Base-by-base conservation (phyloP, 1,284 basidiomycete species). In the Ceratobasidium sp. region DNA sequence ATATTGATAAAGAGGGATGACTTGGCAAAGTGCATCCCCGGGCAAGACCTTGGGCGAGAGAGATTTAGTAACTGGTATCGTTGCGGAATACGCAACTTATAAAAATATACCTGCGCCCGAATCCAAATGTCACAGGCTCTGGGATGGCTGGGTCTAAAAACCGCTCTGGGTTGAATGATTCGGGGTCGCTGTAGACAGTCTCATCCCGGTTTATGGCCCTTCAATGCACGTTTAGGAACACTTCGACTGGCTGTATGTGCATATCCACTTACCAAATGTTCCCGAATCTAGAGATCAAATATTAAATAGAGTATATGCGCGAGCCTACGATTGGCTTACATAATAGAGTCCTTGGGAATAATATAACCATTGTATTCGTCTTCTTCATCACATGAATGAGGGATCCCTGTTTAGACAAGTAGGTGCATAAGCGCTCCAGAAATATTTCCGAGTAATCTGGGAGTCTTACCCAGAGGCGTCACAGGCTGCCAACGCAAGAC, bases 21-120 rank as follows among this genome's bases (percentile, higher is more conserved):
- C 16, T 64, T 43, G 3, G 69, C 73, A 23, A 74, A 69, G 23
- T 64, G 50, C 58, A 63, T 43, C 13, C 73, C 73, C 5, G 73
- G 73, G 35, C 73, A 74, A 28, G 58, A 13, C 26, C 73, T 70
- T 7, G 21, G 32, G 23, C n/a, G n/a, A n/a, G 28, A 6, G 13
- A 14, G 18, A 14, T 23, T 35, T 8, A n/a, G 30, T n/a, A n/a
- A n/a, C 26, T 18, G 7, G 23, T 32, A 11, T 52, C n/a, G n/a
- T 13, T 18, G 7, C 4, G 30, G 9, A 16, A 11, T 38, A 49
- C 18, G 21, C 38, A 7, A 50, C n/a, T n/a, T n/a, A n/a, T n/a
- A 2, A 28, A 23, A n/a, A 6, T 32, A 11, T 18, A 64, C 62
- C 62, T 49, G 11, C 62, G 62, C n/a, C 62, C 62, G 18, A 64